Conservation (phyloP, 495 filamentous ascomycete species). For the Diplogelasinospora grovesii region DNA sequence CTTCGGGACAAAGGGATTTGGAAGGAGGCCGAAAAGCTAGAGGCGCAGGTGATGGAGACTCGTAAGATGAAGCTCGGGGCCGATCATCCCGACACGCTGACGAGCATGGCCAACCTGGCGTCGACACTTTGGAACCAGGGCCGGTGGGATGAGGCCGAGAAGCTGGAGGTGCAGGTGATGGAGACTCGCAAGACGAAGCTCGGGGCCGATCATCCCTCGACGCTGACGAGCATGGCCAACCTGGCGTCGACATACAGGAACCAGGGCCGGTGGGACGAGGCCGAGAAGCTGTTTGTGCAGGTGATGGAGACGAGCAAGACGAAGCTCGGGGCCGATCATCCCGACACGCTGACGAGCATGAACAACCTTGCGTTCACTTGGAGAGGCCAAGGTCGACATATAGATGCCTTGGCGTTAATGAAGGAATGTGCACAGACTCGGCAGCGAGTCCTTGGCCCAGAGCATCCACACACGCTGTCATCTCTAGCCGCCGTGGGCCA, state of each 20-base stretch:
- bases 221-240: constrained; percentile 29
- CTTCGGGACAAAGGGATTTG: constrained; percentile 2
- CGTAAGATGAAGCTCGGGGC: constrained; percentile 11
- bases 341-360: constrained; percentile 28
- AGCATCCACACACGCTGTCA: constrained; percentile 5
- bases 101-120: constrained; percentile 2
- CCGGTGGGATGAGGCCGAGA: not conserved
- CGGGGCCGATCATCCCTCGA: constrained; percentile 29
- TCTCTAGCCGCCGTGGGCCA: not conserved
- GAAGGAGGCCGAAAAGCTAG: constrained; percentile 7
- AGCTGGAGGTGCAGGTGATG: not conserved
- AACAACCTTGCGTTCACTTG: constrained; percentile 23
- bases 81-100: constrained; percentile 1
- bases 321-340: constrained; percentile 27
- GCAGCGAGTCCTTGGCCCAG: too few relatives aligned
- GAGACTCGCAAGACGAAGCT: constrained; percentile 4
- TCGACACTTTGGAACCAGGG: not conserved
- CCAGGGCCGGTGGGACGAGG: constrained; percentile 4
- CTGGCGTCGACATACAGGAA: constrained; percentile 19
- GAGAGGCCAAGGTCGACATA: constrained; percentile 2
- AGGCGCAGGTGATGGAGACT: constrained; percentile 6
- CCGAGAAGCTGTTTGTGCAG: not conserved
- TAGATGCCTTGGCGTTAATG: not conserved
- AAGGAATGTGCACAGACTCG: too few relatives aligned
- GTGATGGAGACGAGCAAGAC: not conserved